phyloP scores from a whole-genome alignment of 1,139 yeast species.

The Protomyces lactucae-debilis region DNA sequence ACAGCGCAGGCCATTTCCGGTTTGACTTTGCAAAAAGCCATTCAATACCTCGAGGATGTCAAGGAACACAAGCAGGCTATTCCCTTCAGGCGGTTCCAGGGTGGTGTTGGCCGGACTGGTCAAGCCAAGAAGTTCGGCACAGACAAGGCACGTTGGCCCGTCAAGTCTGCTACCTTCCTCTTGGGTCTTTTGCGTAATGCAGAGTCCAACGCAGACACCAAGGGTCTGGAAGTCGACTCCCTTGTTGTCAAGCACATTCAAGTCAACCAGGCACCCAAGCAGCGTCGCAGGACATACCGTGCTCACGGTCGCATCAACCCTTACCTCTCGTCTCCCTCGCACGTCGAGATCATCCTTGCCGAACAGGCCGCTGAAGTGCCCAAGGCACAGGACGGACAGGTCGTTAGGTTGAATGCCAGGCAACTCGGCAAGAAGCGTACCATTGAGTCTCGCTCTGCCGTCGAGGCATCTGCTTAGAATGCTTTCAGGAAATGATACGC shows the following conservation, averaged over 20 bases:
- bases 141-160: conserved; percentile 98
- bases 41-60: conserved; percentile 93
- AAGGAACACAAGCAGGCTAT: conserved; percentile 98
- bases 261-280: conserved; percentile 99
- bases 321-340: conserved; percentile 97
- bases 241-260: conserved; percentile 96
- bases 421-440: conserved; percentile 25
- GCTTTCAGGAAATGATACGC: background rate
- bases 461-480: background rate
- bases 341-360: conserved; percentile 94
- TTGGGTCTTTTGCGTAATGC: conserved; percentile 95
- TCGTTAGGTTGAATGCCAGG: conserved; percentile 25
- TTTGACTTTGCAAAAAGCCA: conserved; percentile 95
- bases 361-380: conserved; percentile 93
- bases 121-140: conserved; percentile 99
- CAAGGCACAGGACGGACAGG: conserved; percentile 66
- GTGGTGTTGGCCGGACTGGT: conserved; percentile 97
- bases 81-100: conserved; percentile 98
- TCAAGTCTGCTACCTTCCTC: conserved; percentile 92
- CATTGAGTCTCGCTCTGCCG: conserved; percentile 21
- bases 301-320: conserved; percentile 99
- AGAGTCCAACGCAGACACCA: conserved; percentile 92
- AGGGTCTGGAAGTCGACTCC: conserved; percentile 94
- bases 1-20: conserved; percentile 98
- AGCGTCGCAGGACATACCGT: conserved; percentile 99